A percentile compares a stretch with the other conserved stretches of the same genome.
phyloP scores from a whole-genome alignment of 2,329 filamentous ascomycete genomes.

The Xylariaceae sp. region DNA sequence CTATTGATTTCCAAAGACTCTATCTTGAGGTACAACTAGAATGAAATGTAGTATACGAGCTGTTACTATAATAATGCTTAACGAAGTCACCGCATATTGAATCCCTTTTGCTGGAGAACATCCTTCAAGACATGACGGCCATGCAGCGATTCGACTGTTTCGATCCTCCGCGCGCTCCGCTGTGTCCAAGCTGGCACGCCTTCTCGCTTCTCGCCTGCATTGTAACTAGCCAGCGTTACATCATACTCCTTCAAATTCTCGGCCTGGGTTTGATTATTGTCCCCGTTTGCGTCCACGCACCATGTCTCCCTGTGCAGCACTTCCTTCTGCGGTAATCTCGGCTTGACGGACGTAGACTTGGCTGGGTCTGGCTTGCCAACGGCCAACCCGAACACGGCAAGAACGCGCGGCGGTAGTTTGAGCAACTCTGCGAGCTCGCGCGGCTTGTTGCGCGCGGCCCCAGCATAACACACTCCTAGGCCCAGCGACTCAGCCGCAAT shows the following conservation, averaged over 20 bases:
- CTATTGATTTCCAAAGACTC: too few relatives aligned
- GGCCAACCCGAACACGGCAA: conserved; percentile 41
- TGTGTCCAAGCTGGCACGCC: conserved; percentile 38
- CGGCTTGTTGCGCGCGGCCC: conserved; percentile 39
- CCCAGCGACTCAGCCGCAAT: conserved; percentile 42
- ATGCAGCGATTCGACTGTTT: conserved; percentile 36
- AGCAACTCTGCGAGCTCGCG: conserved; percentile 38
- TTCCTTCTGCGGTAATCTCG: conserved; percentile 36
- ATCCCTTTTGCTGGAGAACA: conserved; percentile 34
- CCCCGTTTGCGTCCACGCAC: conserved; percentile 16
- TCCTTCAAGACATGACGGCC: conserved; percentile 37
- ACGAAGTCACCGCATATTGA: conserved; percentile 35
- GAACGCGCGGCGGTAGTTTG: conserved; percentile 37
- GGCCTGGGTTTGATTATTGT: conserved; percentile 19
- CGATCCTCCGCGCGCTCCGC: conserved; percentile 36
- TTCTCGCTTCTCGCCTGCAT: conserved; percentile 32
- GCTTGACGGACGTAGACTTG: conserved; percentile 36
- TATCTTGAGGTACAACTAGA: too few relatives aligned
- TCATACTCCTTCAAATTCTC: conserved; percentile 36
- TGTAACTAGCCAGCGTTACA: conserved; percentile 34
- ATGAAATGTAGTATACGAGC: too few relatives aligned
- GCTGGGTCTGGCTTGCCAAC: conserved; percentile 37
- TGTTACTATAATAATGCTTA: too few relatives aligned
- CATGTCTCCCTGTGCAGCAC: conserved; percentile 39
- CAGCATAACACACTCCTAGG: conserved; percentile 41